Conservation (phyloP, 257 asterid species). For the Craterostigma plantagineum region DNA sequence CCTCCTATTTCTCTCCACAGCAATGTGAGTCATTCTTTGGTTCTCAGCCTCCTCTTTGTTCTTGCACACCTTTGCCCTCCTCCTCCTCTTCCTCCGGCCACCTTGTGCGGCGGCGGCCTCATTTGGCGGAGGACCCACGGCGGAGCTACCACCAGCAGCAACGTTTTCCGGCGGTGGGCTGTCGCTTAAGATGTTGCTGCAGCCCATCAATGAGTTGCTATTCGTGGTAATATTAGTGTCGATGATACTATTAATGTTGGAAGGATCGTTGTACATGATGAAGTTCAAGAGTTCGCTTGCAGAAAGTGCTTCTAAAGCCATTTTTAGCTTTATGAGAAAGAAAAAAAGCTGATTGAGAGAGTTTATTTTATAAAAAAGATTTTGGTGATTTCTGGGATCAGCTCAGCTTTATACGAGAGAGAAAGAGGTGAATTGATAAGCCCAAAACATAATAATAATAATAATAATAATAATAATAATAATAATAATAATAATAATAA, state of each 20-base stretch:
- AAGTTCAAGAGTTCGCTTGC: constrained; percentile 52
- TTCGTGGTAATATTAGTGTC: neutral
- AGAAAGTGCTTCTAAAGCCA: constrained; percentile 82
- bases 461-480: too few relatives aligned
- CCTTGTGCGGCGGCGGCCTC: constrained; percentile 11
- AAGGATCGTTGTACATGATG: constrained; percentile 41
- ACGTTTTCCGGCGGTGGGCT: constrained; percentile 7
- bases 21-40: constrained; percentile 97
- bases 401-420: constrained; percentile 21
- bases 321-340: constrained; percentile 4
- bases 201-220: neutral
- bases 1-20: constrained; percentile 82
- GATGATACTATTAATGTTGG: constrained; percentile 2
- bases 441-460: constrained; percentile 14
- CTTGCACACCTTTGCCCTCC: constrained; percentile 58
- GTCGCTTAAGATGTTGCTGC: neutral
- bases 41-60: constrained; percentile 83
- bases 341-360: too few relatives aligned
- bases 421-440: constrained; percentile 17
- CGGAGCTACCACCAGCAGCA: constrained; percentile 2
- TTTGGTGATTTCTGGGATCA: constrained; percentile 2
- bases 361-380: too few relatives aligned
- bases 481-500: too few relatives aligned
- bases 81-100: constrained; percentile 58
- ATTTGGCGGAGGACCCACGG: constrained; percentile 1